phyloP scores from a whole-genome alignment of 1,284 basidiomycete species.

The Leccinum subatratum region DNA sequence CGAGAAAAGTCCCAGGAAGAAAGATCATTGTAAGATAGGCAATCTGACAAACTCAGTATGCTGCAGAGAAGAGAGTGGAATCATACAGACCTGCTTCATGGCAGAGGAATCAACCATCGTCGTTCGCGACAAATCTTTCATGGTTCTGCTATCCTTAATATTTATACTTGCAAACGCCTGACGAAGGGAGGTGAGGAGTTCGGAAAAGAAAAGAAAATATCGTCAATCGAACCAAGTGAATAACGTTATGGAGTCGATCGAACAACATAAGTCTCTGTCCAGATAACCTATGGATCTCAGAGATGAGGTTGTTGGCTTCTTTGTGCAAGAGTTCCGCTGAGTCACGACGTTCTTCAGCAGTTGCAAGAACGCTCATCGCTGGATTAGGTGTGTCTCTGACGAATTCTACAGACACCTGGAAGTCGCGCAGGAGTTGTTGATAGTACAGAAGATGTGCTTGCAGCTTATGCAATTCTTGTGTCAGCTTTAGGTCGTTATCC shows the following conservation, averaged over 20 bases:
- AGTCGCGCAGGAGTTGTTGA: constrained; percentile 49
- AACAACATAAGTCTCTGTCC: constrained; percentile 42
- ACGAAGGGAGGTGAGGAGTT: neutral
- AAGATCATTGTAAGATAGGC: constrained; percentile 33
- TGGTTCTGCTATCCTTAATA: constrained; percentile 44
- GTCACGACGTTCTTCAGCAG: constrained; percentile 9
- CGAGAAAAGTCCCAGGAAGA: constrained; percentile 28
- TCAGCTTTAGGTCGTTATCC: constrained; percentile 36
- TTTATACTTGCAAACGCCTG: constrained; percentile 50
- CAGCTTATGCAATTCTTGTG: constrained; percentile 47
- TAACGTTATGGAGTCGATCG: constrained; percentile 48
- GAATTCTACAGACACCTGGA: constrained; percentile 46
- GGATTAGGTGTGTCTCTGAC: constrained; percentile 44
- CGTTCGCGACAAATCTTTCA: constrained; percentile 43
- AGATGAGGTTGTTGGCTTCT: constrained; percentile 42
- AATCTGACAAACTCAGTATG: constrained; percentile 22
- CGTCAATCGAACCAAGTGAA: constrained; percentile 35
- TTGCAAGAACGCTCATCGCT: constrained; percentile 30
- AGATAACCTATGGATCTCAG: constrained; percentile 45
- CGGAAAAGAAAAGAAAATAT: neutral
- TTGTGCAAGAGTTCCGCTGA: constrained; percentile 34
- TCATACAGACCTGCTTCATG: constrained; percentile 41
- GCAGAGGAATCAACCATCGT: constrained; percentile 46
- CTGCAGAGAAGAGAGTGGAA: neutral
- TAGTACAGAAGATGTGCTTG: constrained; percentile 54